Conservation (phyloP, 768 basidiomycete genomes). For the Amanita polypyramis region DNA sequence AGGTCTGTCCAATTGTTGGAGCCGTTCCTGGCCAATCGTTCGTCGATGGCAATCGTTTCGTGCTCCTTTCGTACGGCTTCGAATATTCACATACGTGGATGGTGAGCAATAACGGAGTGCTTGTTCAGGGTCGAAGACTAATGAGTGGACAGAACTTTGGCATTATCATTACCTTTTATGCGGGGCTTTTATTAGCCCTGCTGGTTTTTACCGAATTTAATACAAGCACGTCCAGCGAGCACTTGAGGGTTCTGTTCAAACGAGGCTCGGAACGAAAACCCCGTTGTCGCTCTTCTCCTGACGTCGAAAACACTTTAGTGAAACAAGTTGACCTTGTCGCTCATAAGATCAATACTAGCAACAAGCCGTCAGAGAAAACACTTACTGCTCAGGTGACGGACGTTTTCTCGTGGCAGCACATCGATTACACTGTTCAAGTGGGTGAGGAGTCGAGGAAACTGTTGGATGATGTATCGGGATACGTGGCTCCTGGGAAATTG, state of each 20-base stretch:
- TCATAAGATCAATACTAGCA: slow-evolving; percentile 5
- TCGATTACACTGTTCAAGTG: slow-evolving; percentile 58
- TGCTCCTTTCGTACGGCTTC: slow-evolving; percentile 39
- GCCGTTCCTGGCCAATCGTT: slow-evolving; percentile 44
- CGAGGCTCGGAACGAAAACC: slow-evolving; percentile 29
- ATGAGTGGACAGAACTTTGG: slow-evolving; percentile 47
- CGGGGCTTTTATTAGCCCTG: slow-evolving; percentile 45
- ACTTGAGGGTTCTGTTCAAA: slow-evolving; percentile 50
- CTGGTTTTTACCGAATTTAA: slow-evolving; percentile 51
- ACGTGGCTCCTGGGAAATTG: slow-evolving; percentile 73
- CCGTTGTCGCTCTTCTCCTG: slow-evolving; percentile 12
- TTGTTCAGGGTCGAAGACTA: neutral
- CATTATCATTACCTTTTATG: slow-evolving; percentile 55
- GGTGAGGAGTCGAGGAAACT: slow-evolving; percentile 36
- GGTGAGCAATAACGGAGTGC: slow-evolving; percentile 18
- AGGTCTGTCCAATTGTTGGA: slow-evolving; percentile 69
- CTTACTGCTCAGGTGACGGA: slow-evolving; percentile 35
- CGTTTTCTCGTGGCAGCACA: slow-evolving; percentile 72
- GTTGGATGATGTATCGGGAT: slow-evolving; percentile 69
- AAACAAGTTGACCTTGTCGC: slow-evolving; percentile 11
- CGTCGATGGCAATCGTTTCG: slow-evolving; percentile 51
- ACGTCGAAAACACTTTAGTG: slow-evolving; percentile 12
- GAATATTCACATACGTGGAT: slow-evolving; percentile 28
- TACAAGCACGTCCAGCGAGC: slow-evolving; percentile 26
- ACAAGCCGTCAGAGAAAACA: slow-evolving; percentile 15